Conservation (phyloP, 306 rosid genomes). For the Vigna hirtella region DNA sequence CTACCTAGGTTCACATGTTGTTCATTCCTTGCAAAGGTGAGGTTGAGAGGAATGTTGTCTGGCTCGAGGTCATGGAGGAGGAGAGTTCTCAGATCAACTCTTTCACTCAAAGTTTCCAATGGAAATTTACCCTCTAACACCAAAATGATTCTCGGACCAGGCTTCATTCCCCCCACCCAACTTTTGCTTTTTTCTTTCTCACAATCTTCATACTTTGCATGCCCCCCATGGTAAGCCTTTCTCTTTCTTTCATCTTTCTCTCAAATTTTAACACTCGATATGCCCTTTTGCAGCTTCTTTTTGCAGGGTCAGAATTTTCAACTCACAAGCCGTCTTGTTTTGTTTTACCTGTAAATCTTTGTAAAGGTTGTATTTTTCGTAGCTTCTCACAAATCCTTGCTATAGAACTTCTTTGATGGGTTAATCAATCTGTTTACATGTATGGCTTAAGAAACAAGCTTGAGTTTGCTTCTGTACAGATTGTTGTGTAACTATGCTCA, state of each 20-base stretch:
- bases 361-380: not conserved
- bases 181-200: constrained; percentile 34
- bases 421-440: not conserved
- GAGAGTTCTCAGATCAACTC: not conserved
- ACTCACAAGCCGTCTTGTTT: not conserved
- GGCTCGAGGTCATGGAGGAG: constrained; percentile 67
- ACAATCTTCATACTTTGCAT: not conserved
- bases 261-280: not conserved
- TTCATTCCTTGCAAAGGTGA: constrained; percentile 45
- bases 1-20: not conserved
- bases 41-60: constrained; percentile 83
- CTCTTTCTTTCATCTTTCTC: constrained; percentile 29
- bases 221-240: constrained; percentile 37
- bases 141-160: constrained; percentile 74
- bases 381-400: not conserved
- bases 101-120: constrained; percentile 18
- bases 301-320: constrained; percentile 25
- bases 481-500: not conserved
- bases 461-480: constrained; percentile 2
- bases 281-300: not conserved
- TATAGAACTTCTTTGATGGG: not conserved
- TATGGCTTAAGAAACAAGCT: not conserved
- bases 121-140: constrained; percentile 39
- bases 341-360: not conserved
- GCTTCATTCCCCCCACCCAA: constrained; percentile 85